A percentile compares a stretch with the other conserved stretches of the same genome.
Conservation (phyloP, 129 eudicot species). For the Centella asiatica region DNA sequence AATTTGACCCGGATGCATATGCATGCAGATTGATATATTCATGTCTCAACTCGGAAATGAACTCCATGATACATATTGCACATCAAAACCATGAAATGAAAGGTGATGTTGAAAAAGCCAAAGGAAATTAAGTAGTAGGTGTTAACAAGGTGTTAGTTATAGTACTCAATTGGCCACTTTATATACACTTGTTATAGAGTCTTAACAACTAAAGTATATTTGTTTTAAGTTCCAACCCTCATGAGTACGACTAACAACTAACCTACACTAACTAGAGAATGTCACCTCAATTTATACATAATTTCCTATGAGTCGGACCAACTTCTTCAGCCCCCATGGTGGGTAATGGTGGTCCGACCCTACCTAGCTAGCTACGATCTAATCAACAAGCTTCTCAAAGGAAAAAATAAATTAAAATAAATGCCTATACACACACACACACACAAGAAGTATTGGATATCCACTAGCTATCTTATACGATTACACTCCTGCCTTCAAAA, state of each 20-base stretch:
- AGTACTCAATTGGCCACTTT: slow-evolving; percentile 1
- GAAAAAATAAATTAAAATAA: not conserved
- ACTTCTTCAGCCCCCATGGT: slow-evolving; percentile 39
- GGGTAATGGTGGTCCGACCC: slow-evolving; percentile 41
- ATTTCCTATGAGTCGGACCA: slow-evolving; percentile 37
- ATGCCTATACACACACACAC: too few relatives aligned
- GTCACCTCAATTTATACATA: slow-evolving; percentile 24
- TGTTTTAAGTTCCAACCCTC: slow-evolving; percentile 21
- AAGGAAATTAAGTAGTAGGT: not conserved
- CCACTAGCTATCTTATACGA: too few relatives aligned
- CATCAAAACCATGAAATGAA: too few relatives aligned
- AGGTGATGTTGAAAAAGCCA: not conserved
- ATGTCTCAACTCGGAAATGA: too few relatives aligned
- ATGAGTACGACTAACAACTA: not conserved
- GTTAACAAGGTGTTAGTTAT: too few relatives aligned
- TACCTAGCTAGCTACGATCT: slow-evolving; percentile 18
- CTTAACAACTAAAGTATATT: slow-evolving; percentile 33
- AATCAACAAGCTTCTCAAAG: slow-evolving; percentile 21
- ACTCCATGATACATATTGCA: too few relatives aligned
- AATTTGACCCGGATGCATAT: not conserved
- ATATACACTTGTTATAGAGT: slow-evolving; percentile 11
- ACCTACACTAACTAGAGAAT: slow-evolving; percentile 21
- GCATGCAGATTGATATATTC: not conserved
- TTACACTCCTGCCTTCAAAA: too few relatives aligned
- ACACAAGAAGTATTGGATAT: too few relatives aligned